Conservation (phyloP, 805 yeast species). For the Teunomyces barrocoloradensis region DNA sequence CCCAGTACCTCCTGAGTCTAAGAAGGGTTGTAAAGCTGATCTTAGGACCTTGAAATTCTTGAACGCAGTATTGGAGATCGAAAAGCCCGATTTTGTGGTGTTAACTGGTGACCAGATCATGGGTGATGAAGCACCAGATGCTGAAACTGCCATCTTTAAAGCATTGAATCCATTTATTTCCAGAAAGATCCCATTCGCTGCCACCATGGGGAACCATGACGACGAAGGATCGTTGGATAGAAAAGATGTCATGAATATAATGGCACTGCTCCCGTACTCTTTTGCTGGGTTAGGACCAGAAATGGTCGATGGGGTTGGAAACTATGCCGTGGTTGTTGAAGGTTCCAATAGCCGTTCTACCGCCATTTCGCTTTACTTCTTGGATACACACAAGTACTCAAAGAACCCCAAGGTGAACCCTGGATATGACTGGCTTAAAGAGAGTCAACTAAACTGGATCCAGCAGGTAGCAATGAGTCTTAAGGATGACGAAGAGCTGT, state of each 20-base stretch:
- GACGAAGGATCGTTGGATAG: constrained; percentile 75
- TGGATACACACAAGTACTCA: constrained; percentile 83
- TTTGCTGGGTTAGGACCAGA: constrained; percentile 61
- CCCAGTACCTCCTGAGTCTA: constrained; percentile 52
- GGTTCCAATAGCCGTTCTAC: constrained; percentile 34
- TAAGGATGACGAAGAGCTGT: constrained; percentile 26
- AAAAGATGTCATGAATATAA: constrained; percentile 55
- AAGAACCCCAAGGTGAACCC: constrained; percentile 61
- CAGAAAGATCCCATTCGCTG: constrained; percentile 76
- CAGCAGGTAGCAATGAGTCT: constrained; percentile 28
- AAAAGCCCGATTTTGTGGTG: constrained; percentile 81
- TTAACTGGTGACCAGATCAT: constrained; percentile 89
- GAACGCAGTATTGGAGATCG: constrained; percentile 61
- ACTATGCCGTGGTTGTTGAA: constrained; percentile 61
- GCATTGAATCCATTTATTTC: constrained; percentile 66
- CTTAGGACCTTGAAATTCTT: constrained; percentile 63
- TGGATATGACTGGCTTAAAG: constrained; percentile 86
- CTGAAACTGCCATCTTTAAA: constrained; percentile 79
- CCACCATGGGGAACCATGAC: constrained; percentile 91
- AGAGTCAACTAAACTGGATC: constrained; percentile 61
- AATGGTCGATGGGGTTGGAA: constrained; percentile 78
- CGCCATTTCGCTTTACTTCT: constrained; percentile 62
- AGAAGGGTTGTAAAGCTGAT: constrained; percentile 72
- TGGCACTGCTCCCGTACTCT: constrained; percentile 64
- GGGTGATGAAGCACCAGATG: constrained; percentile 77